These are phyloP conservation scores for Monosporozyma siamensis DNA, from an alignment of 805 yeast genomes.

Conservation along the genomic window DNA sequence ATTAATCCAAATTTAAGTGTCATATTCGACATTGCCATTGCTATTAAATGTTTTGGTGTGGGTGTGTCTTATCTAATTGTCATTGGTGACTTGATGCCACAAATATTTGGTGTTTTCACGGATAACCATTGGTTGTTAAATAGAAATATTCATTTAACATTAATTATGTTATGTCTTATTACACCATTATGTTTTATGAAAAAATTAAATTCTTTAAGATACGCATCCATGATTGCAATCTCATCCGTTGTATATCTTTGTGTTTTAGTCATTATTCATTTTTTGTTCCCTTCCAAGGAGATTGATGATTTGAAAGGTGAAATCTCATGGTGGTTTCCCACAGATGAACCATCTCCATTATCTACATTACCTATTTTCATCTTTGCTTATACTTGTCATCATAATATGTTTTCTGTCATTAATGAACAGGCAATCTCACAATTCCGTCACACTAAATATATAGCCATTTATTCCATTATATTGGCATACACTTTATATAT, in stretches of 20 bases:
- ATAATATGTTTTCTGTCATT: constrained; percentile 82
- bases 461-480: constrained; percentile 47
- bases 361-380: constrained; percentile 84
- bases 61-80: constrained; percentile 59
- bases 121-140: constrained; percentile 30
- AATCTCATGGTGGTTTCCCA: constrained; percentile 41
- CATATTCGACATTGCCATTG: constrained; percentile 58
- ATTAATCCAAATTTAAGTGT: constrained; percentile 55
- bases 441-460: constrained; percentile 35
- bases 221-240: constrained; percentile 76
- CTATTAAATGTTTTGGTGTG: constrained; percentile 64
- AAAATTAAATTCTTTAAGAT: constrained; percentile 71
- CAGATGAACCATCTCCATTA: constrained; percentile 39
- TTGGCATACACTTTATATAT: constrained; percentile 56
- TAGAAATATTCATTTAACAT: constrained; percentile 53
- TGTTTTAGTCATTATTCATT: constrained; percentile 65
- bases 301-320: constrained; percentile 36
- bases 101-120: constrained; percentile 31
- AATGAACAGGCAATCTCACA: constrained; percentile 64
- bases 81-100: constrained; percentile 64
- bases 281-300: constrained; percentile 28
- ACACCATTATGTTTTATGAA: constrained; percentile 58
- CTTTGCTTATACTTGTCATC: constrained; percentile 93
- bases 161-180: constrained; percentile 40
- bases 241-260: constrained; percentile 72